These are phyloP conservation scores for Cyberlindnera subsufficiens DNA, from an alignment of 805 yeast species.

Conservation along the genomic window DNA sequence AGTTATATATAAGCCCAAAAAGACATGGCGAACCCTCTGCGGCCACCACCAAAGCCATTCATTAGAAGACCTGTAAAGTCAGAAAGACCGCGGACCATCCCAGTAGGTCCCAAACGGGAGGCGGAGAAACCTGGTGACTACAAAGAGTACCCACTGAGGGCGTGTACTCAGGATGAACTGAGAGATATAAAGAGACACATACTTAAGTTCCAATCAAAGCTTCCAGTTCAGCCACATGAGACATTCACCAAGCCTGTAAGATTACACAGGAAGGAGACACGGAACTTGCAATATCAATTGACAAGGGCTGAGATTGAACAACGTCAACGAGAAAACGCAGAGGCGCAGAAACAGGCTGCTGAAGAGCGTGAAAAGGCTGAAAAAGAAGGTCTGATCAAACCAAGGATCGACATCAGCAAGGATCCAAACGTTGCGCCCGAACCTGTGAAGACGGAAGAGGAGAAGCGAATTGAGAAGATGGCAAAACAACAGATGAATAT, in stretches of 20 bases:
- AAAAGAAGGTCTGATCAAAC: conserved; percentile 9
- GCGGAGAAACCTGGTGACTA: conserved; percentile 26
- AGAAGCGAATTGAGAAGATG: conserved; percentile 29
- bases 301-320: conserved; percentile 71
- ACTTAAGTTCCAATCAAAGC: conserved; percentile 70
- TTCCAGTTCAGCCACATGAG: conserved; percentile 62
- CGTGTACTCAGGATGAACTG: conserved; percentile 67
- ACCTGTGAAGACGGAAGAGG: conserved; percentile 29
- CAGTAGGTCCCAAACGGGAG: conserved; percentile 9
- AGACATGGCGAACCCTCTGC: conserved; percentile 15
- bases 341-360: conserved; percentile 24
- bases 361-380: conserved; percentile 18
- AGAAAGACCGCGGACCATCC: conserved; percentile 9
- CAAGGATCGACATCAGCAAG: conserved; percentile 9
- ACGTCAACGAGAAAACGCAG: conserved; percentile 44
- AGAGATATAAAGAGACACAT: conserved; percentile 74
- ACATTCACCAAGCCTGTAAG: conserved; percentile 75
- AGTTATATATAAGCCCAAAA: background rate
- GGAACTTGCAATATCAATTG: conserved; percentile 81
- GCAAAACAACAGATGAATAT: conserved; percentile 49
- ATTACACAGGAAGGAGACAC: conserved; percentile 89
- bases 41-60: conserved; percentile 16
- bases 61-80: conserved; percentile 8
- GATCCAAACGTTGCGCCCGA: conserved; percentile 27
- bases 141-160: conserved; percentile 45